phyloP scores from a whole-genome alignment of 2,329 filamentous ascomycete genomes.

The Talaromyces sp. region DNA sequence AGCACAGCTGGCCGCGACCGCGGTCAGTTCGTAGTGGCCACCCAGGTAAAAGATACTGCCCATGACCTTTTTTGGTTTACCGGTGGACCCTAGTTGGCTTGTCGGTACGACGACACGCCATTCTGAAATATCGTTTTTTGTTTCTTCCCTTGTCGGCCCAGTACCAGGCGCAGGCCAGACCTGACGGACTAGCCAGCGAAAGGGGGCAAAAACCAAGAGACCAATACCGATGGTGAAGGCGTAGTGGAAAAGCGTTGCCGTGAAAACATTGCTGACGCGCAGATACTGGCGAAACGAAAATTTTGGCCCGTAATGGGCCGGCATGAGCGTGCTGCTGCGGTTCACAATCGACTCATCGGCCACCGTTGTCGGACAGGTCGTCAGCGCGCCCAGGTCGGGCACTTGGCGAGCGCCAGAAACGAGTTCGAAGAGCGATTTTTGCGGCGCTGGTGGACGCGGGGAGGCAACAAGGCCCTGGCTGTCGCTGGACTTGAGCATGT shows the following conservation, averaged over 20 bases:
- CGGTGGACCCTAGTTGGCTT: constrained; percentile 26
- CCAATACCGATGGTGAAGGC: constrained; percentile 43
- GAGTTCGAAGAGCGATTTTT: constrained; percentile 26
- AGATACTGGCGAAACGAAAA: constrained; percentile 58
- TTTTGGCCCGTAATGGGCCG: constrained; percentile 53
- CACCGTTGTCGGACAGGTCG: constrained; percentile 49
- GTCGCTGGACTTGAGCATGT: constrained; percentile 44
- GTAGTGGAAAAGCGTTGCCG: constrained; percentile 48
- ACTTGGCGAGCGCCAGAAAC: constrained; percentile 50
- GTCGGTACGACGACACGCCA: constrained; percentile 43
- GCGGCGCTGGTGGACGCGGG: constrained; percentile 31
- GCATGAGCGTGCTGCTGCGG: constrained; percentile 56
- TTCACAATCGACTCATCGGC: constrained; percentile 56
- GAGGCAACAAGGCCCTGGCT: constrained; percentile 51
- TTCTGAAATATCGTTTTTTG: constrained; percentile 34
- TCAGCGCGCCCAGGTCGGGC: constrained; percentile 55
- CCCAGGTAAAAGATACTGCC: constrained; percentile 40
- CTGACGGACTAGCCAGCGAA: constrained; percentile 48
- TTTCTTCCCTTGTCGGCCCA: constrained; percentile 45
- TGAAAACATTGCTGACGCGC: constrained; percentile 46
- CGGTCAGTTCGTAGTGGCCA: constrained; percentile 41
- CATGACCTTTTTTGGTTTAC: constrained; percentile 35
- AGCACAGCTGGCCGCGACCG: constrained; percentile 40
- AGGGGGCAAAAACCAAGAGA: constrained; percentile 47
- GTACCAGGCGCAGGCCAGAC: constrained; percentile 48